A percentile compares a stretch with the other conserved stretches of the same genome.
These are phyloP conservation scores for Datisca glomerata DNA, from an alignment of 306 rosid genomes.

Conservation along the genomic window DNA sequence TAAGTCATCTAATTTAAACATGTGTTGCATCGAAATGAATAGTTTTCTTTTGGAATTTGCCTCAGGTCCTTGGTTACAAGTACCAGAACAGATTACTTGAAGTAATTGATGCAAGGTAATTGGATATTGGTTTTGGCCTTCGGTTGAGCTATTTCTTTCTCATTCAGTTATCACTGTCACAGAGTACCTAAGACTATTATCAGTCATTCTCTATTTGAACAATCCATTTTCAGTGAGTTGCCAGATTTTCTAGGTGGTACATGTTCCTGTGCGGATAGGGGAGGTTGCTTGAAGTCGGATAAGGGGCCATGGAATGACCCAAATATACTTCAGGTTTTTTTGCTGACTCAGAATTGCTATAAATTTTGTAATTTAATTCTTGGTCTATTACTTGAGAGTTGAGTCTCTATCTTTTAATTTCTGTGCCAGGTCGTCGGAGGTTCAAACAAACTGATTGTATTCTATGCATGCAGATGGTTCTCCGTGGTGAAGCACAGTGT, in stretches of 20 bases:
- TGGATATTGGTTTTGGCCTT: neutral
- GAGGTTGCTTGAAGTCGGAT: constrained; percentile 81
- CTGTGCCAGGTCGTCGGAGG: constrained; percentile 7
- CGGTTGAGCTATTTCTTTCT: neutral
- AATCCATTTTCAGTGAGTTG: constrained; percentile 53
- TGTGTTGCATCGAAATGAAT: neutral
- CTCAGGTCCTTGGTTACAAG: constrained; percentile 78
- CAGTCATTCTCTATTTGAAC: constrained; percentile 10
- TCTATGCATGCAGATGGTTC: constrained; percentile 43
- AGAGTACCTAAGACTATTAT: too few species aligned
- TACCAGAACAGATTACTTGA: constrained; percentile 71
- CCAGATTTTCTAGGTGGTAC: constrained; percentile 81
- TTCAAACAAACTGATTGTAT: constrained; percentile 8
- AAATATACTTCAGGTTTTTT: constrained; percentile 54
- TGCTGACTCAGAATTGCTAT: constrained; percentile 2
- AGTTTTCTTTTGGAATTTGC: constrained; percentile 10
- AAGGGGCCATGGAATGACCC: constrained; percentile 95
- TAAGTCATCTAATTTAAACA: constrained; percentile 4
- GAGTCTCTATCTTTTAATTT: neutral
- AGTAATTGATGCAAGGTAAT: constrained; percentile 63
- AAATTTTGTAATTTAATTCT: neutral
- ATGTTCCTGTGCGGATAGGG: constrained; percentile 65
- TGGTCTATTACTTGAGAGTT: neutral
- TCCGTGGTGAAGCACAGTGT: constrained; percentile 58
- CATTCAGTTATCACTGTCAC: constrained; percentile 1